Evolutionary conservation across 2,329 filamentous ascomycete species (phyloP), one percentile per base, ranked within the genome.

Genomic region (Aspergillus neotritici): DNA sequence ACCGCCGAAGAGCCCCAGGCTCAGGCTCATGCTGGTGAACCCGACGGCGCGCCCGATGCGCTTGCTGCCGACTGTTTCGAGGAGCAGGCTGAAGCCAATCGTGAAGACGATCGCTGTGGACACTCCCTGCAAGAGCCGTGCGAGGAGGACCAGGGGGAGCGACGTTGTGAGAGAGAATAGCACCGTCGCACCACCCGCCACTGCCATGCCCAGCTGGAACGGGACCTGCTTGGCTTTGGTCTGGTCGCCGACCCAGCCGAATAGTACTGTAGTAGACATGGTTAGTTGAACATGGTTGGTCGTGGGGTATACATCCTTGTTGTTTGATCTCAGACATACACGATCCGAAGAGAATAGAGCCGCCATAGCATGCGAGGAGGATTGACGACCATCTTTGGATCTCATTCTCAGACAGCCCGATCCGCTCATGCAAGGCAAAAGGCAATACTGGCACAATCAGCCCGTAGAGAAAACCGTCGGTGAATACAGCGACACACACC

Each of bases 101-200:
- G 79, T 79, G 82, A 83, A 87, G 10, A 86, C 82, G 3, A 86
- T 75, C 3, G 80, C 79, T 4, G 82, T 82, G 37, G 78, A 81
- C 9, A 79, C 56, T 0, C 84, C 84, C 58, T 87, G 83, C n/a
- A 87, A 62, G 4, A 85, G 47, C 16, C 84, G 68, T 1, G 80
- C 84, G 1, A 78, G 62, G 6, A 84, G 62, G 3, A 86, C 65
- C 2, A 86, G 57, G 0, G 68, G 73, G 43, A 84, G 75, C 11
- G 70, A 75, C 31, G 69, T 73, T 2, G 82, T 81, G 5, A 84
- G 63, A 48, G 79, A 82, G 2, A 87, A 67, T 56, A 86, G 62
- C 0, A 82, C 61, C 1, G 84, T 87, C 3, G 80, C 72, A 3
- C 39, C 37, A 12, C 37, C 44, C 29, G 45, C 36, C 7, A 41